phyloP scores from a whole-genome alignment of 148 eudicot genomes.

The Spergularia bocconei region DNA sequence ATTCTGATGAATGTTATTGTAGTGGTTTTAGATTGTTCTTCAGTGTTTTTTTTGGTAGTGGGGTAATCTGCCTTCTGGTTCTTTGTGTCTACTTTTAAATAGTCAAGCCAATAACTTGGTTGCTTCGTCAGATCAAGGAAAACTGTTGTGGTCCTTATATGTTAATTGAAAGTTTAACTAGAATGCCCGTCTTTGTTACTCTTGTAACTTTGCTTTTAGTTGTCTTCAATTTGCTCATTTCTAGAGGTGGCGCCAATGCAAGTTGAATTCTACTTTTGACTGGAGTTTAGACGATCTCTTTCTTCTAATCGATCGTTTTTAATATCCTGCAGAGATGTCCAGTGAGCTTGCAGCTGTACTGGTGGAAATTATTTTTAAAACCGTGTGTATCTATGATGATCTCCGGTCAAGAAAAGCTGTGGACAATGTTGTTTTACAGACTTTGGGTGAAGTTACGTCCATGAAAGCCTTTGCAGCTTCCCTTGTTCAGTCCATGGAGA shows the following conservation, averaged over 20 bases:
- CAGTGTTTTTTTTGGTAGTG: not conserved
- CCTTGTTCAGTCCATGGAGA: constrained; percentile 87
- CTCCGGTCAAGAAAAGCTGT: constrained; percentile 80
- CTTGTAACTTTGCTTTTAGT: not conserved
- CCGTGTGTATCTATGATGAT: constrained; percentile 76
- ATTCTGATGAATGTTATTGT: not conserved
- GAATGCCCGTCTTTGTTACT: not conserved
- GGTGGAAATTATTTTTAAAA: constrained; percentile 71
- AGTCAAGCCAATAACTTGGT: not conserved
- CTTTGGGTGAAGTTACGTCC: constrained; percentile 50
- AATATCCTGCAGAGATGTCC: constrained; percentile 59
- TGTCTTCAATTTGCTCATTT: not conserved
- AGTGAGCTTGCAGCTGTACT: constrained; percentile 56
- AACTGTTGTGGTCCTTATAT: not conserved
- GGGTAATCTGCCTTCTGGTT: not conserved
- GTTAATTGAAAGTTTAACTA: not conserved
- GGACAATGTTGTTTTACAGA: constrained; percentile 67
- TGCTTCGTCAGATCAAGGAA: not conserved
- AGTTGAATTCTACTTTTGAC: not conserved
- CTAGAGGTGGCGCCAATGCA: not conserved
- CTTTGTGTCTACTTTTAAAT: not conserved
- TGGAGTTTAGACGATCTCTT: not conserved
- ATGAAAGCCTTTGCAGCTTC: constrained; percentile 89
- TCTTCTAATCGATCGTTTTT: constrained; percentile 5
- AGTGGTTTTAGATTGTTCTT: not conserved